Evolutionary conservation across 2,329 filamentous ascomycete species (phyloP).

Genomic region (Lomentospora prolificans): DNA sequence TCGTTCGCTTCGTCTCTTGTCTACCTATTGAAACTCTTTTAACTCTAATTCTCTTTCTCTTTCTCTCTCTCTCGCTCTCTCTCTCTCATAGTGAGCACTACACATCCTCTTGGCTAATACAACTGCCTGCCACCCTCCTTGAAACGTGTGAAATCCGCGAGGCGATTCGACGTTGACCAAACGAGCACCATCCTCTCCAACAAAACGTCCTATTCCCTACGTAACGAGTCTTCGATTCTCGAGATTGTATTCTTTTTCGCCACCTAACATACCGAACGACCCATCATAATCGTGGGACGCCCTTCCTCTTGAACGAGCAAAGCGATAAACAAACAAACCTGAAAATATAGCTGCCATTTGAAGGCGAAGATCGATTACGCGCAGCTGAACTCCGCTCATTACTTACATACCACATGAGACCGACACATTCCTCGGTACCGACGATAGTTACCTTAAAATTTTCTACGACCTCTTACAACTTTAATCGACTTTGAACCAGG

Average conservation of each 20-base stretch:
- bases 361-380: neutral
- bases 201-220: neutral
- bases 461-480: neutral
- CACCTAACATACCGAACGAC: neutral
- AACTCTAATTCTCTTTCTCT: too few species aligned
- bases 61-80: neutral
- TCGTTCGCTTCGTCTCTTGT: neutral
- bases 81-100: neutral
- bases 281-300: too few species aligned
- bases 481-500: too few species aligned
- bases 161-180: neutral
- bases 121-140: neutral
- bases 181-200: neutral
- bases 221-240: neutral
- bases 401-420: slow-evolving; percentile 1
- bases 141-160: neutral
- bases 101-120: too few species aligned
- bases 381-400: neutral
- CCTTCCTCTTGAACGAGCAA: neutral
- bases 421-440: neutral
- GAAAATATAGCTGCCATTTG: neutral
- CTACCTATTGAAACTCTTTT: too few species aligned
- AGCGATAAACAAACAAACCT: neutral
- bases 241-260: neutral
- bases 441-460: neutral